phyloP scores from a whole-genome alignment of 495 filamentous ascomycete species.

The Venustampulla echinocandica region DNA sequence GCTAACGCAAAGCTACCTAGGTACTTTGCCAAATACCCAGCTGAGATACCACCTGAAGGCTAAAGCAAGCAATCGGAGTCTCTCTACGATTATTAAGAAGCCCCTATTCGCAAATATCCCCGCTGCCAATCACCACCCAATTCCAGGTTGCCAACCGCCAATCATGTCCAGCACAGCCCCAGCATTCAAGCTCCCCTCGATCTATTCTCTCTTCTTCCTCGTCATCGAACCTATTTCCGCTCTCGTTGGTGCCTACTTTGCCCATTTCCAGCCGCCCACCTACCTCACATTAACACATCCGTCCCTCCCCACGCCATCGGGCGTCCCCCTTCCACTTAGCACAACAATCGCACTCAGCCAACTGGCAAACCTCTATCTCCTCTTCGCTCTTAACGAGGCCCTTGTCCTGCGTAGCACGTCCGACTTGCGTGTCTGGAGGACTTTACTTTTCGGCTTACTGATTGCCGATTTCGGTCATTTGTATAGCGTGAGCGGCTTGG shows the following conservation, averaged over 20 bases:
- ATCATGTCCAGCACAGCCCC: background rate
- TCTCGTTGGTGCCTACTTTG: constrained; percentile 56
- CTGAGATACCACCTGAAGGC: too few relatives aligned
- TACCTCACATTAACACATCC: constrained; percentile 53
- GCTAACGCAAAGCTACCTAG: background rate
- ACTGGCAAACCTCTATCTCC: constrained; percentile 55
- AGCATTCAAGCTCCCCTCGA: constrained; percentile 29
- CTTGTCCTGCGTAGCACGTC: constrained; percentile 54
- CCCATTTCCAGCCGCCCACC: constrained; percentile 42
- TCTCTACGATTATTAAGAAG: too few relatives aligned
- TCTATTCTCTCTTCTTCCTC: constrained; percentile 57
- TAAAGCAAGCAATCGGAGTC: too few relatives aligned
- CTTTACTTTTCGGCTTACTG: constrained; percentile 50
- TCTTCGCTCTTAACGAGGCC: constrained; percentile 63
- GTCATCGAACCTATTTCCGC: constrained; percentile 57
- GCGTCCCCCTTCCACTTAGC: constrained; percentile 23
- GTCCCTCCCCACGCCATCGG: constrained; percentile 25
- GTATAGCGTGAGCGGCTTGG: constrained; percentile 43
- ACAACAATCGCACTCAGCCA: constrained; percentile 52
- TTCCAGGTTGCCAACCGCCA: too few relatives aligned
- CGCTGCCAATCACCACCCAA: too few relatives aligned
- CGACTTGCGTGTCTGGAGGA: constrained; percentile 55
- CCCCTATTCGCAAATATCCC: too few relatives aligned
- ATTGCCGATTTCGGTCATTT: constrained; percentile 63
- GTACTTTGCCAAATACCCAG: background rate